phyloP scores from a whole-genome alignment of 306 rosid genomes.

The Cicer yamashitae region DNA sequence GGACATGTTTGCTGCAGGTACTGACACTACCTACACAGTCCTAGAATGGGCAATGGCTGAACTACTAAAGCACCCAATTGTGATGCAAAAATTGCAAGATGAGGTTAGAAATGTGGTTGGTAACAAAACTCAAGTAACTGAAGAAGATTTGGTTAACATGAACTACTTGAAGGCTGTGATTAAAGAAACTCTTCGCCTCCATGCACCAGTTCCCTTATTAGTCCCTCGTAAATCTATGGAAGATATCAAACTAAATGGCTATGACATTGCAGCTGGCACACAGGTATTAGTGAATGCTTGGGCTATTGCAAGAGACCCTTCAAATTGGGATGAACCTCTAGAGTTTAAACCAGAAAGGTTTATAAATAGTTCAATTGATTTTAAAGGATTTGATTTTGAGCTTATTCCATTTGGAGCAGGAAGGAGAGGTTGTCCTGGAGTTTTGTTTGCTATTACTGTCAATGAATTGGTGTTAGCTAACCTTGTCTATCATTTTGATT shows the following conservation, averaged over 20 bases:
- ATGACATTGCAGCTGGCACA: constrained; percentile 46
- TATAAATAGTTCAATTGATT: constrained; percentile 38
- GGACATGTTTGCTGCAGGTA: constrained; percentile 39
- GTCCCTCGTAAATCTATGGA: constrained; percentile 10
- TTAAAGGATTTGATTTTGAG: constrained; percentile 41
- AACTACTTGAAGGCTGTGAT: constrained; percentile 42
- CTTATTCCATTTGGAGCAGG: constrained; percentile 47
- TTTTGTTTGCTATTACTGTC: constrained; percentile 7
- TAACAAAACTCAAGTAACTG: constrained; percentile 22
- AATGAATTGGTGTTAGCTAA: constrained; percentile 22
- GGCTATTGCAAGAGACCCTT: constrained; percentile 43
- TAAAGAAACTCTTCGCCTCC: constrained; percentile 40
- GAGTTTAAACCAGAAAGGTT: constrained; percentile 50
- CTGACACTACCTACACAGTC: constrained; percentile 32
- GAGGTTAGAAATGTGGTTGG: constrained; percentile 39
- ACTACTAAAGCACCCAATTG: neutral
- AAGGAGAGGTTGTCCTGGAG: constrained; percentile 47
- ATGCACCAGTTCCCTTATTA: neutral
- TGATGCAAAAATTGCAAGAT: constrained; percentile 35
- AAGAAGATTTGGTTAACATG: constrained; percentile 32
- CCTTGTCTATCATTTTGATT: constrained; percentile 31
- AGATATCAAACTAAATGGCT: constrained; percentile 27
- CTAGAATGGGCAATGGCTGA: constrained; percentile 44
- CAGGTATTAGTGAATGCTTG: constrained; percentile 34
- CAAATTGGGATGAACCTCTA: constrained; percentile 37